Conservation (phyloP, 179 eudicot genomes). For the Nepenthes alata region DNA sequence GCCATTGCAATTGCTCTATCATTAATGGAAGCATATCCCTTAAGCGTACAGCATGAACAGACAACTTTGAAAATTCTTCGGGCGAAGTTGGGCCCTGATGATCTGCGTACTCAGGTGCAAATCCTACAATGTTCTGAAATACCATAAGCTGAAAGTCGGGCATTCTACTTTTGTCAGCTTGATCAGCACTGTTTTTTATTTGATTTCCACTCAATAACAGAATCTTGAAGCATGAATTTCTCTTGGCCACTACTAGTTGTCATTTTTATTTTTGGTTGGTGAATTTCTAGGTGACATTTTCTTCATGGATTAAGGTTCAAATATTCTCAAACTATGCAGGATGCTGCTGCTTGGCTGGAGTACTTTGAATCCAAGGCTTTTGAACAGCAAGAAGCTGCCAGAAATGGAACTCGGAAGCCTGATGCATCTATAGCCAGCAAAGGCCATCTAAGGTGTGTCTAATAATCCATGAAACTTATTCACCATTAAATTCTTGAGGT, state of each 20-base stretch:
- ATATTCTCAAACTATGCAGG: constrained; percentile 32
- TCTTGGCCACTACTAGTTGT: no score
- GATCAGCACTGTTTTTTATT: no score
- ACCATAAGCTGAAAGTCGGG: no score
- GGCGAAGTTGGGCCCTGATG: constrained; percentile 98
- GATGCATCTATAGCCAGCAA: constrained; percentile 99
- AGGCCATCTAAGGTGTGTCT: constrained; percentile 79
- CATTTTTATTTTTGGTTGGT: no score
- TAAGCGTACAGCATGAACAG: constrained; percentile 98
- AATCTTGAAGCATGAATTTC: no score
- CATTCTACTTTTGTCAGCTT: no score
- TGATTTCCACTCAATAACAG: no score
- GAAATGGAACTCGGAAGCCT: constrained; percentile 93
- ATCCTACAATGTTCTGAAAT: neutral
- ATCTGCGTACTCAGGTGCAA: constrained; percentile 93
- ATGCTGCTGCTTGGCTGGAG: constrained; percentile 99
- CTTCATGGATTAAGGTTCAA: neutral
- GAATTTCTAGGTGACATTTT: no score
- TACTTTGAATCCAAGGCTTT: constrained; percentile 99
- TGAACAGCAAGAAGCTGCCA: constrained; percentile 99
- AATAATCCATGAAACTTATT: no score
- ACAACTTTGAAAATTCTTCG: constrained; percentile 95
- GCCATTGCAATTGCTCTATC: constrained; percentile 99
- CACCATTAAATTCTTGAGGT: neutral
- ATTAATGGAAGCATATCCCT: constrained; percentile 97